Evolutionary conservation across 2,329 filamentous ascomycete genomes (phyloP).

Genomic region (Aspergillus sp.): DNA sequence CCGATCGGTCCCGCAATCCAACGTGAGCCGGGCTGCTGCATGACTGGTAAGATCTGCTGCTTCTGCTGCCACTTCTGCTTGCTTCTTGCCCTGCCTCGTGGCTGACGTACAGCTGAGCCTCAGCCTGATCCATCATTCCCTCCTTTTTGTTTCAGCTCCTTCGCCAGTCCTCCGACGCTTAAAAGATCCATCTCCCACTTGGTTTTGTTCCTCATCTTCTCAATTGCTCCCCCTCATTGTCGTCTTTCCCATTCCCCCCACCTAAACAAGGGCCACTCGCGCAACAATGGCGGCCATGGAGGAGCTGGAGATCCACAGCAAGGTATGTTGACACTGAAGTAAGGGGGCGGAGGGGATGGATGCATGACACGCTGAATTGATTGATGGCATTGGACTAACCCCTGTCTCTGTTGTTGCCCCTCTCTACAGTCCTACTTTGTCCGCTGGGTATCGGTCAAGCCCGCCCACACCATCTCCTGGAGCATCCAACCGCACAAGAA

Average conservation of each 20-base stretch:
- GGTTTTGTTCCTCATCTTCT: background rate
- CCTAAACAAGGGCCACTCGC: background rate
- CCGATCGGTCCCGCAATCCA: no score
- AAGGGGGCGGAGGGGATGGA: conserved; percentile 20
- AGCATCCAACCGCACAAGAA: conserved; percentile 97
- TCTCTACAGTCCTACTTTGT: conserved; percentile 84
- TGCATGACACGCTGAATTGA: no score
- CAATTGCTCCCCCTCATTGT: background rate
- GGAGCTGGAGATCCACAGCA: conserved; percentile 95
- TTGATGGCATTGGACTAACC: conserved; percentile 6
- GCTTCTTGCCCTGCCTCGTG: background rate
- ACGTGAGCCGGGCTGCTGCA: no score
- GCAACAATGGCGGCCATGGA: conserved; percentile 85
- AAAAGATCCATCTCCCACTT: no score
- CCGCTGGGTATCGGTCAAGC: conserved; percentile 90
- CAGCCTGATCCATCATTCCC: background rate
- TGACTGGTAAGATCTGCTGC: no score
- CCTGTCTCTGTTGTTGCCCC: conserved; percentile 2
- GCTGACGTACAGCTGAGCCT: background rate
- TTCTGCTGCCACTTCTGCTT: no score
- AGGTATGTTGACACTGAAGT: conserved; percentile 58
- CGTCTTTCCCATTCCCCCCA: background rate
- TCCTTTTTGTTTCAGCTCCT: background rate
- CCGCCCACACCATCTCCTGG: conserved; percentile 93
- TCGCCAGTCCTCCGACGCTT: no score